Evolutionary conservation across 805 yeast species (phyloP).

Genomic region (Starmerella floris): DNA sequence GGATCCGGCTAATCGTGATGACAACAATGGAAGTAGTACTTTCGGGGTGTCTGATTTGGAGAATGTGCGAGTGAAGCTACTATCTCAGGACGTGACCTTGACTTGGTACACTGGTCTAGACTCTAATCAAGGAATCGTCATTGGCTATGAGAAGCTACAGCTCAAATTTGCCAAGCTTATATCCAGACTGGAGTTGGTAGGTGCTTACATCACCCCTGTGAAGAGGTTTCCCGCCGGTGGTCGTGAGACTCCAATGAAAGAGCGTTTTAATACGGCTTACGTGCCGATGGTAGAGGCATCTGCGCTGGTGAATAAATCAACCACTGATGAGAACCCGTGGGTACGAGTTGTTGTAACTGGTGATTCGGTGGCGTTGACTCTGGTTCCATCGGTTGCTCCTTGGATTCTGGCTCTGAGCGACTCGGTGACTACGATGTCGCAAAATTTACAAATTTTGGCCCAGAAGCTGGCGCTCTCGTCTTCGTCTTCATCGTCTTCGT

Average conservation of each 20-base stretch:
- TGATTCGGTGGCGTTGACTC: slow-evolving; percentile 21
- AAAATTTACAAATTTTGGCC: not conserved
- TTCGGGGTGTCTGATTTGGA: slow-evolving; percentile 2
- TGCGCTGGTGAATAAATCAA: slow-evolving; percentile 7
- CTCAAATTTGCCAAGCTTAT: slow-evolving; percentile 46
- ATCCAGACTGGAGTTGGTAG: slow-evolving; percentile 56
- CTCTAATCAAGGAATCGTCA: slow-evolving; percentile 51
- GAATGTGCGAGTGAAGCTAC: slow-evolving; percentile 9
- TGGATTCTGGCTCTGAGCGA: slow-evolving; percentile 36
- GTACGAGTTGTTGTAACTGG: slow-evolving; percentile 20
- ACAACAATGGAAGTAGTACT: not conserved
- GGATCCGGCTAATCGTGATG: not conserved
- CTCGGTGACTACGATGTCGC: slow-evolving; percentile 30
- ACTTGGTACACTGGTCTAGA: slow-evolving; percentile 45
- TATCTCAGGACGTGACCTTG: slow-evolving; percentile 43
- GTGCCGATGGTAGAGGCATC: slow-evolving; percentile 23
- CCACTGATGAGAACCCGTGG: slow-evolving; percentile 7
- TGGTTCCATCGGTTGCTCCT: slow-evolving; percentile 27
- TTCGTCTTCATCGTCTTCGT: not conserved
- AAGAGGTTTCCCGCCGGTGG: not conserved
- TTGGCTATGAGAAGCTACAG: slow-evolving; percentile 65
- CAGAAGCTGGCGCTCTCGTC: not conserved
- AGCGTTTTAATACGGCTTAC: slow-evolving; percentile 21
- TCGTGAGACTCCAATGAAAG: slow-evolving; percentile 17
- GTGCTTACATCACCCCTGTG: slow-evolving; percentile 55